These are phyloP conservation scores for Hyaloscypha finlandica DNA, from an alignment of 495 filamentous ascomycete species.

Conservation along the genomic window DNA sequence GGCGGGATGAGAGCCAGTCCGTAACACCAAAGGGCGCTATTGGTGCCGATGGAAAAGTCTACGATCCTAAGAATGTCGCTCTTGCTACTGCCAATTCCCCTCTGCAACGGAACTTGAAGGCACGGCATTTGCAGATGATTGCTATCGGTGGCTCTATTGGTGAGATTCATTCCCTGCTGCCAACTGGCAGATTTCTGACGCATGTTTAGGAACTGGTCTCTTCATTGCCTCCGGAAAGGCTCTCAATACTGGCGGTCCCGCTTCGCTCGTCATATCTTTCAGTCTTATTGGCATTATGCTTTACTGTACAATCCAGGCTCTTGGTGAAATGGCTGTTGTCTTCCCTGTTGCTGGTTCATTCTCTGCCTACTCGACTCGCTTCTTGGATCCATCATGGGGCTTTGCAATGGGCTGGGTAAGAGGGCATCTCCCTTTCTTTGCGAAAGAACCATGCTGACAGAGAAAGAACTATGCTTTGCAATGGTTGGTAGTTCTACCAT, in stretches of 20 bases:
- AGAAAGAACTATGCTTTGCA: constrained; percentile 77
- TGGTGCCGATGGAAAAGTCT: constrained; percentile 62
- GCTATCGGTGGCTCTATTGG: constrained; percentile 95
- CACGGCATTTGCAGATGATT: constrained; percentile 94
- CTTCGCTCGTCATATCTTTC: constrained; percentile 81
- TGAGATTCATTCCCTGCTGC: constrained; percentile 36
- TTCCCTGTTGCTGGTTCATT: constrained; percentile 95
- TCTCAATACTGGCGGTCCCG: constrained; percentile 77
- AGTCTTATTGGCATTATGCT: constrained; percentile 83
- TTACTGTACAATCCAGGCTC: constrained; percentile 86
- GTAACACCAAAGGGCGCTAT: constrained; percentile 55
- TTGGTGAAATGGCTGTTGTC: constrained; percentile 77
- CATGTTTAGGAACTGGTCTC: constrained; percentile 60
- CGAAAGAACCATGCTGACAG: constrained; percentile 14
- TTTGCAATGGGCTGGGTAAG: constrained; percentile 97
- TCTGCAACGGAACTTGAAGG: constrained; percentile 75
- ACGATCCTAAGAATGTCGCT: constrained; percentile 67
- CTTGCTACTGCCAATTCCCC: constrained; percentile 74
- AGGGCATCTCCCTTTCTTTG: constrained; percentile 38
- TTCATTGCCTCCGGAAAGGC: constrained; percentile 85
- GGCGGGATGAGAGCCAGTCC: constrained; percentile 69
- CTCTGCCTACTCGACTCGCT: constrained; percentile 87
- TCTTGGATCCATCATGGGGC: constrained; percentile 93
- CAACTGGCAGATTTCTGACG: constrained; percentile 10
- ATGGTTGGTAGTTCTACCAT: constrained; percentile 85